These are phyloP conservation scores for Aegilops tauschii DNA, from an alignment of 176 grass and related monocot species.

Conservation along the genomic window DNA sequence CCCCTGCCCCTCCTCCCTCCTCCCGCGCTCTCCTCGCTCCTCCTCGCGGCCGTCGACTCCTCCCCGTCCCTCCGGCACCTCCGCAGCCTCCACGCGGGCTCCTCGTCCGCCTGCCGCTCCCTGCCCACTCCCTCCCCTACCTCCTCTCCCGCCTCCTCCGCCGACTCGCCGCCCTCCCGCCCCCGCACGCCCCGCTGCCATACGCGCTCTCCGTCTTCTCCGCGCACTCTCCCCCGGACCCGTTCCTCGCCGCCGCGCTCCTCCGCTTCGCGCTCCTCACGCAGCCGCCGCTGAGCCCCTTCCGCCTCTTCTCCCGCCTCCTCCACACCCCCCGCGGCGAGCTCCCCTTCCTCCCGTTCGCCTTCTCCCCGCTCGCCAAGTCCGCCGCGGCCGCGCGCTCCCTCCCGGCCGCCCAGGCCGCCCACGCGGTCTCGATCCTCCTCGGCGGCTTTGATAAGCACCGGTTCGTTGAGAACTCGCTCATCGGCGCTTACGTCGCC, in stretches of 20 bases:
- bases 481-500: conserved; percentile 33
- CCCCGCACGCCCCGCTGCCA: conserved; percentile 29
- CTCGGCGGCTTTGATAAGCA: conserved; percentile 53
- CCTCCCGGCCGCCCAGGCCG: conserved; percentile 12
- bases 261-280: conserved; percentile 46
- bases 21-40: conserved; percentile 30
- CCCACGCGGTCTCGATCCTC: conserved; percentile 25
- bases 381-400: conserved; percentile 35
- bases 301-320: conserved; percentile 48
- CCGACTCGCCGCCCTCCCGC: conserved; percentile 35
- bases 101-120: conserved; percentile 37
- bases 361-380: conserved; percentile 44
- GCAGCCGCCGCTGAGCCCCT: conserved; percentile 19
- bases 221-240: conserved; percentile 34
- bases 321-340: conserved; percentile 20
- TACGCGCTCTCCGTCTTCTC: conserved; percentile 45
- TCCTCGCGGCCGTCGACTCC: conserved; percentile 33
- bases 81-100: conserved; percentile 46
- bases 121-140: background rate
- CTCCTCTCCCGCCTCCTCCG: conserved; percentile 49
- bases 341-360: conserved; percentile 54
- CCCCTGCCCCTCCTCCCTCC: conserved; percentile 42
- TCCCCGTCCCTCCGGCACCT: conserved; percentile 40
- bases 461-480: conserved; percentile 54
- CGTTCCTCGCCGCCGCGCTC: conserved; percentile 45